These are phyloP conservation scores for Termitomyces titanicus DNA, from an alignment of 768 basidiomycete genomes.

Conservation along the genomic window DNA sequence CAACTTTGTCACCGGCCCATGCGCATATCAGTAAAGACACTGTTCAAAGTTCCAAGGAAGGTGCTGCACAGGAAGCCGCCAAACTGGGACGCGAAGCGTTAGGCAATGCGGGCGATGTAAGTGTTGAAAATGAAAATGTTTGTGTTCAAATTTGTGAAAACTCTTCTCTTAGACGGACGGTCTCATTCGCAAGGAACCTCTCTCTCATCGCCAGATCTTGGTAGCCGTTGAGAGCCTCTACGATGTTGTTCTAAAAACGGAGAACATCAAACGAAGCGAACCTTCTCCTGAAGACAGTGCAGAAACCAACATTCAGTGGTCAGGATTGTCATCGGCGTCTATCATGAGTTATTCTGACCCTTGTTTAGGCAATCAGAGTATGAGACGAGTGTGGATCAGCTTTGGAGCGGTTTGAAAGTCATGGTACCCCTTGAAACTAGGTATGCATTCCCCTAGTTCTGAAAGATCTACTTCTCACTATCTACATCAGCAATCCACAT, in stretches of 20 bases:
- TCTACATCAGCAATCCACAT: conserved; percentile 76
- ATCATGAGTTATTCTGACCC: neutral
- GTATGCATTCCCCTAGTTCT: conserved; percentile 34
- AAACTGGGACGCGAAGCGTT: conserved; percentile 73
- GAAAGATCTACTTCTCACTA: neutral
- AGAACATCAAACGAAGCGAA: conserved; percentile 80
- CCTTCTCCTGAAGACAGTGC: conserved; percentile 60
- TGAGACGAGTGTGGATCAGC: conserved; percentile 53
- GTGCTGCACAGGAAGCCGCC: conserved; percentile 70
- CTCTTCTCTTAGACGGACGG: conserved; percentile 46
- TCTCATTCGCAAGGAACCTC: conserved; percentile 63
- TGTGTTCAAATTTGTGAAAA: neutral
- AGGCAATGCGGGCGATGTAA: conserved; percentile 54
- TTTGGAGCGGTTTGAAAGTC: conserved; percentile 84
- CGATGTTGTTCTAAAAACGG: conserved; percentile 77
- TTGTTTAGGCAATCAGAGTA: conserved; percentile 53
- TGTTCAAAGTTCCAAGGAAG: conserved; percentile 37
- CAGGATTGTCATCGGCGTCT: conserved; percentile 13
- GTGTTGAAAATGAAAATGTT: conserved; percentile 8
- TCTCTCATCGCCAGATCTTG: conserved; percentile 76
- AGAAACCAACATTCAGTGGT: conserved; percentile 44
- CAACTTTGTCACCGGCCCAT: conserved; percentile 41
- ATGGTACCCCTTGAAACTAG: conserved; percentile 92
- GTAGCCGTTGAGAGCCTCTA: conserved; percentile 81
- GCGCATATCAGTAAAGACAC: conserved; percentile 52